Conservation (phyloP, 352 stramenopile species). For the Phytophthora cryptogea region DNA sequence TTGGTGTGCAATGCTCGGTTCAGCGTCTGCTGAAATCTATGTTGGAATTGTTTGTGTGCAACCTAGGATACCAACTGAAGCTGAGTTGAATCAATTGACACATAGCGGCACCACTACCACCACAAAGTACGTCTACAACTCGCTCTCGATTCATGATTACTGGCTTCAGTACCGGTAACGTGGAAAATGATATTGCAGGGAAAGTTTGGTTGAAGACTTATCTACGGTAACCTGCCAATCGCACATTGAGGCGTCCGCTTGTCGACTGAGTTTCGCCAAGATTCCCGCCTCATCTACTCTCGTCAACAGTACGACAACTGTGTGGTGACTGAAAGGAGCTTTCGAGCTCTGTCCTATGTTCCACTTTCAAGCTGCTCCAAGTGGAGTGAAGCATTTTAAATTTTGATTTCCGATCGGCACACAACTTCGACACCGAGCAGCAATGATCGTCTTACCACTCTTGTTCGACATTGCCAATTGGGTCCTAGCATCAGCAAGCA, state of each 20-base stretch:
- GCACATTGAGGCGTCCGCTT: not conserved
- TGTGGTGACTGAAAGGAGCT: not conserved
- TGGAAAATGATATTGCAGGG: not conserved
- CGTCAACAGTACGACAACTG: not conserved
- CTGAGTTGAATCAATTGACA: not conserved
- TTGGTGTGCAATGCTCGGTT: slow-evolving; percentile 1
- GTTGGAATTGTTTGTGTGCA: not conserved
- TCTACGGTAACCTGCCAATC: not conserved
- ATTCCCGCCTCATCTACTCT: not conserved
- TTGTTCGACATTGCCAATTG: not conserved
- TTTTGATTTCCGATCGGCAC: not conserved
- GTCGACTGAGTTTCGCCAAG: not conserved
- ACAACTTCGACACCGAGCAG: not conserved
- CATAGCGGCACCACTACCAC: not conserved
- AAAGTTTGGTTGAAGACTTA: slow-evolving; percentile 1
- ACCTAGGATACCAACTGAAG: not conserved
- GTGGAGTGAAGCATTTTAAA: not conserved
- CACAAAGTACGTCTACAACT: slow-evolving; percentile 4
- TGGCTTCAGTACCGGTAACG: not conserved
- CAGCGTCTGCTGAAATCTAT: not conserved
- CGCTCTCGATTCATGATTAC: not conserved
- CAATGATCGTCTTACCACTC: not conserved
- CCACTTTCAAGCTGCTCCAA: not conserved
- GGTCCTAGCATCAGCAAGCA: not conserved
- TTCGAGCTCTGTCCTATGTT: not conserved